Base-by-base conservation (phyloP, 208 protist species). In the Leishmania martiniquensis region DNA sequence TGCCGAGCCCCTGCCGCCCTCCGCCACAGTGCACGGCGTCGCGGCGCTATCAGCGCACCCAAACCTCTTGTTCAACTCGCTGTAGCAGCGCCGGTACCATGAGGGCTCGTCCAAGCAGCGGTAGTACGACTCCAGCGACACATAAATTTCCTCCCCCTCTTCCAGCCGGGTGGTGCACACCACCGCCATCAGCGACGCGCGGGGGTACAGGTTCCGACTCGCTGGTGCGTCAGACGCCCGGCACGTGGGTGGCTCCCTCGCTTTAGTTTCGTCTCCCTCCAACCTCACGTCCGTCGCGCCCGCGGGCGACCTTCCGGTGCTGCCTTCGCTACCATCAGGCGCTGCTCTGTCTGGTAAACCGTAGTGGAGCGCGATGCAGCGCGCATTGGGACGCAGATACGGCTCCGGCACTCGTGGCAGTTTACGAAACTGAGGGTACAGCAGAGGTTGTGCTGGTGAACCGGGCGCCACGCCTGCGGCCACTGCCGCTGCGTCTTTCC, bases 301-400 rank as follows among this genome's bases (percentile, higher is more conserved):
- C 0, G 57, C 37, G 55, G 55, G n/a, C 55, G 5, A 5, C 55
- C n/a, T 62, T 13, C 63, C 39, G 2, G 63, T 39, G 44, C 62
- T 37, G 45, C 22, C 10, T n/a, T 71, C 44, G n/a, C 6, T 62
- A 29, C 42, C 22, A 9, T 66, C 57, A 29, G 45, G 15, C 25
- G 57, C 20, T 6, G 9, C 39, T 42, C 60, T 39, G 62, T 76
- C 52, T 0, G 88, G 86, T 25, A 92, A 76, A 39, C 90, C 90
- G 76, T 94, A 97, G 78, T 97, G 93, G 45, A 97, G 78, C 1
- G 88, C 91, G 51, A 97, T 90, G 76, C 93, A 97, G 72, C 91
- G 89, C 52, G 91, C 93, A 69, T 97, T 97, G 4, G 93, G 89
- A 20, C 79, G 83, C 45, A 88, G 72, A 39, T 77, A 76, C 34